Percentiles rank a stretch among this genome's conserved stretches.
These are phyloP conservation scores for Pseudopithomyces maydicus DNA, from an alignment of 2,329 filamentous ascomycete genomes.

Conservation along the genomic window DNA sequence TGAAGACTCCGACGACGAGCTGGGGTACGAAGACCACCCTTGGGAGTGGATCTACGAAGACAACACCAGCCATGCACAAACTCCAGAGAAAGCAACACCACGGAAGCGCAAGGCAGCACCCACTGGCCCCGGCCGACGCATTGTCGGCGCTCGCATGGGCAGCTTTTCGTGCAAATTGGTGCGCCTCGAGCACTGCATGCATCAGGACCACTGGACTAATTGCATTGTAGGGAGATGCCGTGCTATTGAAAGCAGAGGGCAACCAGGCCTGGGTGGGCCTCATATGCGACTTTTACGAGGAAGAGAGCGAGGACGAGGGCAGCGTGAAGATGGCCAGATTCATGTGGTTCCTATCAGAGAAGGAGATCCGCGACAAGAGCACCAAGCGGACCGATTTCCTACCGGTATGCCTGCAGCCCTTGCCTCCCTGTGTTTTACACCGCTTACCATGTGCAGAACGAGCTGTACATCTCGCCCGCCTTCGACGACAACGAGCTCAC, in stretches of 20 bases:
- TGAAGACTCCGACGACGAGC: conserved; percentile 88
- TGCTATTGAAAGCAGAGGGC: conserved; percentile 86
- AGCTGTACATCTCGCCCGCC: conserved; percentile 87
- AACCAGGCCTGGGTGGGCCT: conserved; percentile 93
- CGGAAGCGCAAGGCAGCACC: conserved; percentile 38
- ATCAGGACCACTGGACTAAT: background rate
- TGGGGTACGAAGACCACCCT: conserved; percentile 59
- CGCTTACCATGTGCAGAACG: conserved; percentile 63
- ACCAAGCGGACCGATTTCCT: conserved; percentile 83
- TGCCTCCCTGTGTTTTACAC: background rate
- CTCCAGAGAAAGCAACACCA: conserved; percentile 31
- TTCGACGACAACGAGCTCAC: conserved; percentile 86
- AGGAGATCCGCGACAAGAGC: conserved; percentile 81
- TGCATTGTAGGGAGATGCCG: conserved; percentile 71
- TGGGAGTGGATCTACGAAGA: conserved; percentile 63
- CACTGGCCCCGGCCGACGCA: conserved; percentile 50
- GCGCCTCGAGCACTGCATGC: background rate
- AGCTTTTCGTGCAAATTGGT: conserved; percentile 70
- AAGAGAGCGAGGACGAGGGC: conserved; percentile 46
- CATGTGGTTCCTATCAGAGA: conserved; percentile 94
- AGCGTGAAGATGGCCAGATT: conserved; percentile 78
- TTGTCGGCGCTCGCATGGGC: conserved; percentile 83
- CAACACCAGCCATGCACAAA: conserved; percentile 22
- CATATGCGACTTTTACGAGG: conserved; percentile 79
- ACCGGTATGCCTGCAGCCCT: conserved; percentile 54